These are phyloP conservation scores for Cicer bijugum DNA, from an alignment of 306 rosid genomes.

Conservation along the genomic window DNA sequence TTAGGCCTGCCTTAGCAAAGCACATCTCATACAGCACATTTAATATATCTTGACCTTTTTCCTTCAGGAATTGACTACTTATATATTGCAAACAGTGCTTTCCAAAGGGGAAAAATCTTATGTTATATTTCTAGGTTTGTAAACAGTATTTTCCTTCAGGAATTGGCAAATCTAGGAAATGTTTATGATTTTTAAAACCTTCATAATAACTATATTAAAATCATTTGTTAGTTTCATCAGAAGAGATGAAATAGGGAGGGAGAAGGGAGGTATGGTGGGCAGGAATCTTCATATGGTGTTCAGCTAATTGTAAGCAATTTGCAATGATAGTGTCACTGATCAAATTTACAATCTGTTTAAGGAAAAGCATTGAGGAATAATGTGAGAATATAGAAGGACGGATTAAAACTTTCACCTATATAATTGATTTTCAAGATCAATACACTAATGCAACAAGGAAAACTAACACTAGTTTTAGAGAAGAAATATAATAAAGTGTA, in stretches of 20 bases:
- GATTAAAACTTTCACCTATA: neutral
- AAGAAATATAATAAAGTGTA: neutral
- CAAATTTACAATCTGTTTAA: neutral
- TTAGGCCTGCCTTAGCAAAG: slow-evolving; percentile 24
- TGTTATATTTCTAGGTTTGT: neutral
- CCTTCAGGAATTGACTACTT: neutral
- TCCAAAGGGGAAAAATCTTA: neutral
- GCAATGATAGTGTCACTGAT: slow-evolving; percentile 8
- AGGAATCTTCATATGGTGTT: neutral
- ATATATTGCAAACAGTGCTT: neutral
- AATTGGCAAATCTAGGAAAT: slow-evolving; percentile 1
- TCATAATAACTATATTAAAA: slow-evolving; percentile 21
- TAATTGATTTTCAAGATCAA: slow-evolving; percentile 1
- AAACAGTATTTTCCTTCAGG: neutral
- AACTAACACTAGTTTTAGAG: slow-evolving; percentile 10
- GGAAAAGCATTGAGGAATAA: neutral
- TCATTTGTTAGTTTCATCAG: neutral
- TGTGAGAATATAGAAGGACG: slow-evolving; percentile 34
- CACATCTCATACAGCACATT: neutral
- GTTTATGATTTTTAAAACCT: slow-evolving; percentile 18
- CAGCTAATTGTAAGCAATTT: slow-evolving; percentile 35
- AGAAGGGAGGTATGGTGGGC: neutral
- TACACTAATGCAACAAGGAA: slow-evolving; percentile 6
- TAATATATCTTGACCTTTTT: slow-evolving; percentile 8
- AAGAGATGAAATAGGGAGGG: neutral